Evolutionary conservation across 2,329 filamentous ascomycete species (phyloP), one percentile per base, ranked within the genome.

Genomic region (Clonostachys sp.): DNA sequence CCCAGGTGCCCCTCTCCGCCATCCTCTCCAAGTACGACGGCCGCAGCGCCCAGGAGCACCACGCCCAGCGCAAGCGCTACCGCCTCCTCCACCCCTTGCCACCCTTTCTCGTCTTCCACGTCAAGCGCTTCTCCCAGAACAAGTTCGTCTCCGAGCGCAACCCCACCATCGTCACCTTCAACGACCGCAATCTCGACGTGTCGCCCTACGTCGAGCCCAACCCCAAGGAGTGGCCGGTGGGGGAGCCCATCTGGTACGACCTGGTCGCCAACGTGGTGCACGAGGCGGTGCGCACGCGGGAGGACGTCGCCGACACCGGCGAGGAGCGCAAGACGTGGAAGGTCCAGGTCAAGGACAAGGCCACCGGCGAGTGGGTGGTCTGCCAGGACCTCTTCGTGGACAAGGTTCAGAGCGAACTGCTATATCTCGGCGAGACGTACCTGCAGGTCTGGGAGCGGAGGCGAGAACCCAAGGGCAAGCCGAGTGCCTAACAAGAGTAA

Each of bases 71-170:
- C 53, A 87, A 92, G 58, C 86, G 94, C 34, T 96, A 96, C 69
- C 84, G 92, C 14, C 77, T 99, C 5, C 72, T 95, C 43, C 91
- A 96, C 60, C 94, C 94, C 1, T 77, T 99, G 0, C 94, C 94
- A 1, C 92, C 91, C 0, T 97, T 87, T 62, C 81, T 99, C 16
- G 75, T 94, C 46, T 90, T 99, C 71, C 92, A 99, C 72, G 86
- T 97, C 72, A 97, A 97, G 73, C 90, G 94, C 57, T 99, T 99
- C 77, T 89, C 86, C 56, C 85, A 87, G 55, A 99, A 99, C 74
- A 96, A 96, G 65, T 99, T 99, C 61, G 89, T 99, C 17, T 82
- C 87, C 3, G 92, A 97, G 70, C 87, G 94, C 45, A 99, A 99
- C 65, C 94, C 92, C 1, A 99, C 94, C 10, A 99, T 99, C 60